Evolutionary conservation across 768 basidiomycete genomes (phyloP).

Genomic region (Saitozyma sp.): DNA sequence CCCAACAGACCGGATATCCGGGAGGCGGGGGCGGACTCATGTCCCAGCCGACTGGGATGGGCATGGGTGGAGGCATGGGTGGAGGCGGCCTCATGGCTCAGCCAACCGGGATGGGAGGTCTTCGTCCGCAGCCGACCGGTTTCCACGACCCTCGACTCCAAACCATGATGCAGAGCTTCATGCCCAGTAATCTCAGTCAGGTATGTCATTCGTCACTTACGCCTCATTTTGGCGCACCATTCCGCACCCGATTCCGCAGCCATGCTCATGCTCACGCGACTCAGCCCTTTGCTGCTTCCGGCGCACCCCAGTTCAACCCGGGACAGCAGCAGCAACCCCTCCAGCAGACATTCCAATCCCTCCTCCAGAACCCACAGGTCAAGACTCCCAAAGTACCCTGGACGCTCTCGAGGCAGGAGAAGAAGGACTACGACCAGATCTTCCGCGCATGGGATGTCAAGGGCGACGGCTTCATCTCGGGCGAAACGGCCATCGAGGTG

Average conservation of each 20-base stretch:
- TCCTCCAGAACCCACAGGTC: constrained; percentile 73
- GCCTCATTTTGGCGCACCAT: not conserved
- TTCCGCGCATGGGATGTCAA: constrained; percentile 91
- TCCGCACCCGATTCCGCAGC: not conserved
- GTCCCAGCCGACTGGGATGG: constrained; percentile 38
- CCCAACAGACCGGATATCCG: constrained; percentile 35
- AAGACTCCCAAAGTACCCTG: constrained; percentile 72
- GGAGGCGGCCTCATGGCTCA: constrained; percentile 38
- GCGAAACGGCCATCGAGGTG: constrained; percentile 80
- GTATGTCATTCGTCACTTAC: constrained; percentile 23
- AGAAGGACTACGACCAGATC: constrained; percentile 94
- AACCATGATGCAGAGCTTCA: constrained; percentile 89
- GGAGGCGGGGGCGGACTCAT: constrained; percentile 36
- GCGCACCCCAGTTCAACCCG: constrained; percentile 62
- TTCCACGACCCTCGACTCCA: constrained; percentile 68
- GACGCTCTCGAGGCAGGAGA: constrained; percentile 82
- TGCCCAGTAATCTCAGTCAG: constrained; percentile 61
- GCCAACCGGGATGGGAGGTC: constrained; percentile 30
- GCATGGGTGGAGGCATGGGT: constrained; percentile 1
- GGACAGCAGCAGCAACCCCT: constrained; percentile 61
- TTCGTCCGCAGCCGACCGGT: constrained; percentile 47
- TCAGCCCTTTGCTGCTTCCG: constrained; percentile 48
- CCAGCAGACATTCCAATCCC: constrained; percentile 83
- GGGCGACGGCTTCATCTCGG: constrained; percentile 78
- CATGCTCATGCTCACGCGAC: constrained; percentile 10